phyloP scores from a whole-genome alignment of 768 basidiomycete genomes.

The Boletellus ananas region DNA sequence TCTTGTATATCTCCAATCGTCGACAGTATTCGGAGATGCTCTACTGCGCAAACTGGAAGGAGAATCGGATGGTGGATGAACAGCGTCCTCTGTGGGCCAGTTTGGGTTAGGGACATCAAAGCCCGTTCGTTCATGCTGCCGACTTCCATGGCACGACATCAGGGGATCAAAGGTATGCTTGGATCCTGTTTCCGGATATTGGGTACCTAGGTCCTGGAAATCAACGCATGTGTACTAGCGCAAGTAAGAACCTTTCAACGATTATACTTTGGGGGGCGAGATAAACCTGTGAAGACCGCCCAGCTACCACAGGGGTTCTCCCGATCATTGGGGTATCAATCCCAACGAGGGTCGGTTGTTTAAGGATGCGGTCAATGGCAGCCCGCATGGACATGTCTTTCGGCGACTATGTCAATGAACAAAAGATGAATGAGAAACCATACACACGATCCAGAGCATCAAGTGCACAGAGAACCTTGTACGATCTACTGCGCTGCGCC shows the following conservation, averaged over 20 bases:
- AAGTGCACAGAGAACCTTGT: slow-evolving; percentile 24
- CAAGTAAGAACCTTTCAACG: background rate
- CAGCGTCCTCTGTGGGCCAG: background rate
- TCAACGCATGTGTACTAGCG: slow-evolving; percentile 2
- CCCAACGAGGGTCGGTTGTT: slow-evolving; percentile 23
- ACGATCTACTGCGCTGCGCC: slow-evolving; percentile 11
- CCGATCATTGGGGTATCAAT: slow-evolving; percentile 1
- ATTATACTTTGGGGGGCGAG: slow-evolving; percentile 13
- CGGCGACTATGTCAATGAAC: background rate
- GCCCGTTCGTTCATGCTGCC: background rate
- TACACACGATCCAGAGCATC: slow-evolving; percentile 28
- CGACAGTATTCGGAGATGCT: background rate
- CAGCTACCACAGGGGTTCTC: background rate
- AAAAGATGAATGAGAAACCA: slow-evolving; percentile 1
- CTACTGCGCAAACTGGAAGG: background rate
- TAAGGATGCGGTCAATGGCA: slow-evolving; percentile 29
- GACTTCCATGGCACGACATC: background rate
- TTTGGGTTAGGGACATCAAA: background rate
- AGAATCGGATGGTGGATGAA: background rate
- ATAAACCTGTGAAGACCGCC: background rate
- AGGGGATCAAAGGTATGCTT: background rate
- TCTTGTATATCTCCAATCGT: slow-evolving; percentile 4
- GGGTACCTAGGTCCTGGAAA: slow-evolving; percentile 3
- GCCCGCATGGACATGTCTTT: slow-evolving; percentile 28
- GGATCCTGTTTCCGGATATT: background rate